These are phyloP conservation scores for Mycena maculata DNA, from an alignment of 768 basidiomycete genomes.

Conservation along the genomic window DNA sequence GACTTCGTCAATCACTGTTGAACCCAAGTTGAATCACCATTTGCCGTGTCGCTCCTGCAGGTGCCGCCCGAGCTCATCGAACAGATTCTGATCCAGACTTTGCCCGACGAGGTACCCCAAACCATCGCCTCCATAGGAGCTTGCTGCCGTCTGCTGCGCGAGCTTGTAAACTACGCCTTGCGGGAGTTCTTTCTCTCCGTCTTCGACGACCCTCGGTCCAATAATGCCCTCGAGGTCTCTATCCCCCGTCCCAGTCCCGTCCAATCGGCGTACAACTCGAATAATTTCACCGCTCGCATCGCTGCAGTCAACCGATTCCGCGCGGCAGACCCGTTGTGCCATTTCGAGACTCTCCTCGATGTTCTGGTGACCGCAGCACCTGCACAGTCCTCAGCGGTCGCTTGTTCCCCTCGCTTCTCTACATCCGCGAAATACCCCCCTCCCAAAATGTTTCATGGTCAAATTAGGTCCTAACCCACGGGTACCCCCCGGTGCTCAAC, in stretches of 20 bases:
- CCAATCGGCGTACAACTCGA: slow-evolving; percentile 36
- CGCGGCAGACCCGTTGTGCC: slow-evolving; percentile 12
- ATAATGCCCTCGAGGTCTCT: slow-evolving; percentile 32
- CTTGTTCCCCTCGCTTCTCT: slow-evolving; percentile 29
- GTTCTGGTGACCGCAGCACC: slow-evolving; percentile 33
- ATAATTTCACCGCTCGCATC: slow-evolving; percentile 25
- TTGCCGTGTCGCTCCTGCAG: slow-evolving; percentile 2
- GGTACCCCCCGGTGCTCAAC: slow-evolving; percentile 49
- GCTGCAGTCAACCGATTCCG: slow-evolving; percentile 21
- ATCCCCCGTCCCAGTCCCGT: slow-evolving; percentile 3
- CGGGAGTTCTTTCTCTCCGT: slow-evolving; percentile 57
- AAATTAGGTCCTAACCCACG: slow-evolving; percentile 40
- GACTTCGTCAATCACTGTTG: no score
- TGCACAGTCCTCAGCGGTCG: not conserved
- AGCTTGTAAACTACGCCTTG: slow-evolving; percentile 59
- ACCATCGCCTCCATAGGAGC: slow-evolving; percentile 48
- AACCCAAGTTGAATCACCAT: no score
- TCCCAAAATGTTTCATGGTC: slow-evolving; percentile 53
- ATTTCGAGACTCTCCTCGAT: slow-evolving; percentile 36
- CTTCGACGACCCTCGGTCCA: slow-evolving; percentile 63
- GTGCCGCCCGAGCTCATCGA: slow-evolving; percentile 56
- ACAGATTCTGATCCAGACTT: slow-evolving; percentile 44
- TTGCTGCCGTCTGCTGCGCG: slow-evolving; percentile 45
- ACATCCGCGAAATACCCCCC: slow-evolving; percentile 23
- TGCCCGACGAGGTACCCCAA: slow-evolving; percentile 28